Evolutionary conservation across 306 rosid genomes (phyloP).

Genomic region (Lablab purpureus): DNA sequence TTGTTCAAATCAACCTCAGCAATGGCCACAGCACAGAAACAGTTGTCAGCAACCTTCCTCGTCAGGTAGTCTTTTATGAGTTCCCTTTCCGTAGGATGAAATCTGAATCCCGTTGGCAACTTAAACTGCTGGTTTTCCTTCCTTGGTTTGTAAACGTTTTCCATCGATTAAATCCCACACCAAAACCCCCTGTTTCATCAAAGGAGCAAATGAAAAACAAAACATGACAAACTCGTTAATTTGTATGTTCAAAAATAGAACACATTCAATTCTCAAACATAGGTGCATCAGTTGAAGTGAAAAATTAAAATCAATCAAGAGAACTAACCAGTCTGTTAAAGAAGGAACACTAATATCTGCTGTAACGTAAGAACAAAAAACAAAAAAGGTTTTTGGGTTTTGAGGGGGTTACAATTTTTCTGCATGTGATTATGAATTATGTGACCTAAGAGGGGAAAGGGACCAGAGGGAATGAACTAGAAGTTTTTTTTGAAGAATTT

Average conservation of each 20-base stretch:
- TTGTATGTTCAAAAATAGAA: neutral
- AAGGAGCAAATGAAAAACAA: conserved; percentile 24
- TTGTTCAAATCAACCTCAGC: conserved; percentile 81
- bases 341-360: neutral
- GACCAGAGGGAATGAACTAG: conserved; percentile 30
- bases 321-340: conserved; percentile 19
- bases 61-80: conserved; percentile 70
- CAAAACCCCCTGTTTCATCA: conserved; percentile 26
- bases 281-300: conserved; percentile 3
- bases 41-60: conserved; percentile 61
- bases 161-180: conserved; percentile 49
- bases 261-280: neutral
- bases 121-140: conserved; percentile 52
- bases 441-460: conserved; percentile 1
- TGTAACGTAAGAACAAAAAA: neutral
- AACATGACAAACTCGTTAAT: neutral
- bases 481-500: conserved; percentile 21
- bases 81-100: conserved; percentile 85
- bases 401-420: conserved; percentile 17
- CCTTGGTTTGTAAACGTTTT: conserved; percentile 36
- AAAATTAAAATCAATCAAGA: neutral
- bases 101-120: conserved; percentile 79
- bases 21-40: conserved; percentile 64
- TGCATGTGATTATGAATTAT: neutral
- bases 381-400: conserved; percentile 2